Evolutionary conservation across 1,284 basidiomycete genomes (phyloP).

Genomic region (Ceratobasidium sp.): DNA sequence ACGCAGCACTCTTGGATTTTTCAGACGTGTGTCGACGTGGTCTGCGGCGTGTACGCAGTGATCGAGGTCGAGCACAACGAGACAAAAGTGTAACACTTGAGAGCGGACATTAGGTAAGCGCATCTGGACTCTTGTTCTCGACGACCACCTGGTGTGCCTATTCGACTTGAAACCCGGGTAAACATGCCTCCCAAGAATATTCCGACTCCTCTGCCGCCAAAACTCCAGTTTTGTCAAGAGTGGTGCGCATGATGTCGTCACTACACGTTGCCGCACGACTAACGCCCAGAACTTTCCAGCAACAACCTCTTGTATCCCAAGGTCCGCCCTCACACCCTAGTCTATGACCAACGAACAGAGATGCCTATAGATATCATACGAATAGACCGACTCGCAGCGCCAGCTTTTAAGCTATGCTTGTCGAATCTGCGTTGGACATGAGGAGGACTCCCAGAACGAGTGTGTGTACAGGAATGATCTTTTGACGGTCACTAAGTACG

Average conservation of each 20-base stretch:
- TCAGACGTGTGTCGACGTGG: slow-evolving; percentile 28
- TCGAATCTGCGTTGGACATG: slow-evolving; percentile 85
- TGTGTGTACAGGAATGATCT: slow-evolving; percentile 95
- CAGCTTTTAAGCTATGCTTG: slow-evolving; percentile 92
- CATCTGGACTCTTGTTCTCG: not conserved
- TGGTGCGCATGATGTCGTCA: slow-evolving; percentile 35
- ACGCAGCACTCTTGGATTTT: not conserved
- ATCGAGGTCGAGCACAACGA: slow-evolving; percentile 14
- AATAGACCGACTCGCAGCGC: slow-evolving; percentile 84
- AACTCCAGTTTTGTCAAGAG: slow-evolving; percentile 48
- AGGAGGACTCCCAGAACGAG: slow-evolving; percentile 86
- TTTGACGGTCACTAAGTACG: slow-evolving; percentile 91
- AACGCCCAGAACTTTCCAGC: slow-evolving; percentile 54
- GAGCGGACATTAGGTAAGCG: slow-evolving; percentile 13
- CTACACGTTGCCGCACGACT: too few relatives aligned
- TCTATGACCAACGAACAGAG: not conserved
- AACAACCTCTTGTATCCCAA: slow-evolving; percentile 93
- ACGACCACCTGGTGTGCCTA: slow-evolving; percentile 17
- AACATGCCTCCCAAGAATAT: slow-evolving; percentile 39
- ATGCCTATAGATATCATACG: not conserved
- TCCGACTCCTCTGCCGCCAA: slow-evolving; percentile 27
- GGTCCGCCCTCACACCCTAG: slow-evolving; percentile 52
- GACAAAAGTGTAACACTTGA: not conserved
- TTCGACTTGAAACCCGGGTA: not conserved
- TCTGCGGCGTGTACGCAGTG: not conserved